Percentiles rank a stretch among this genome's conserved stretches.
phyloP scores from a whole-genome alignment of 164 flowering plant species.

The Brasenia schreberi region DNA sequence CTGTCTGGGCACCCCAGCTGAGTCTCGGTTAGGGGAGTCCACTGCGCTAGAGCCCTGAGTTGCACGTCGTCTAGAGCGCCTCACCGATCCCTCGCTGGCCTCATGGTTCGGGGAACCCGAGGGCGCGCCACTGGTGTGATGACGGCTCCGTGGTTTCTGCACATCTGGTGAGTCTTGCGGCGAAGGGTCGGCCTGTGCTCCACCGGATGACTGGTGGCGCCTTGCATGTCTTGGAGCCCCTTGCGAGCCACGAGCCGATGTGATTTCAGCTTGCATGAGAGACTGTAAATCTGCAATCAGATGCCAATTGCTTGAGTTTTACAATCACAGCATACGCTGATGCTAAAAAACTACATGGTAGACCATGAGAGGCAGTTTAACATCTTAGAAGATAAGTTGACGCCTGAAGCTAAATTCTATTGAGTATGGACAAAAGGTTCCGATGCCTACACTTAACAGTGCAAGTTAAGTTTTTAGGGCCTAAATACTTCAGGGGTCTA shows the following conservation, averaged over 20 bases:
- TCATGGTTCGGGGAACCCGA: background rate
- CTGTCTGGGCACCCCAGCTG: conserved; percentile 3
- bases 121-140: conserved; percentile 6
- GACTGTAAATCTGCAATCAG: background rate
- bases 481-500: no score
- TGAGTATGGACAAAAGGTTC: background rate
- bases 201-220: conserved; percentile 1
- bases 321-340: background rate
- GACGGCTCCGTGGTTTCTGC: conserved; percentile 19
- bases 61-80: background rate
- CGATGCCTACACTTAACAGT: no score
- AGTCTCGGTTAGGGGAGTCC: conserved; percentile 9
- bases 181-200: conserved; percentile 1
- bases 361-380: no score
- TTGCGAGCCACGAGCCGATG: conserved; percentile 2
- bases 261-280: background rate
- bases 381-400: no score
- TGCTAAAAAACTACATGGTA: background rate
- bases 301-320: background rate
- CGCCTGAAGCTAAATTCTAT: background rate
- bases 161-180: conserved; percentile 2
- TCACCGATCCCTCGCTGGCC: background rate
- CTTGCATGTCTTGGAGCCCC: conserved; percentile 5
- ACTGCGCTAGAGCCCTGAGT: conserved; percentile 5
- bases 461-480: no score